A percentile compares a stretch with the other conserved stretches of the same genome.
These are phyloP conservation scores for Xanthoceras sorbifolium DNA, from an alignment of 345 rosid genomes.

Conservation along the genomic window DNA sequence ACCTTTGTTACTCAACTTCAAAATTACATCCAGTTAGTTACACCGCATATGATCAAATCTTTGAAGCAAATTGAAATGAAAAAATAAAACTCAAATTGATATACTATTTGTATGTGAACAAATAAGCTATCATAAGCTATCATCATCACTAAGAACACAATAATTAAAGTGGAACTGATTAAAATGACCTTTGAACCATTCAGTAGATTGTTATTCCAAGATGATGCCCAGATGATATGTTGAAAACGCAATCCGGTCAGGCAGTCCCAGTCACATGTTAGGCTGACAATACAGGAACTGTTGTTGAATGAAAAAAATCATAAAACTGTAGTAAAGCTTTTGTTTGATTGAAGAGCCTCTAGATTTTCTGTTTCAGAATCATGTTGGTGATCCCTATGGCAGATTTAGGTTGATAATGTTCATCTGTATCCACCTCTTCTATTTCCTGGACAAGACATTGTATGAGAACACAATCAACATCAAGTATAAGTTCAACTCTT, in stretches of 20 bases:
- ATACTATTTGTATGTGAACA: background rate
- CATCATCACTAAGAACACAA: background rate
- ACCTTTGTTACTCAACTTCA: background rate
- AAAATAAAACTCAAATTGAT: too few species aligned
- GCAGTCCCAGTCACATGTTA: slow-evolving; percentile 5
- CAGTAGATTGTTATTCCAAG: background rate
- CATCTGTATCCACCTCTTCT: slow-evolving; percentile 96
- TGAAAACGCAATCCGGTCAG: background rate
- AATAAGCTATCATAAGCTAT: background rate
- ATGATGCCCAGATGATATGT: background rate
- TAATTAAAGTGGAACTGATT: background rate
- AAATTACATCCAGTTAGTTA: slow-evolving; percentile 7
- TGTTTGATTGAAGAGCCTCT: slow-evolving; percentile 19
- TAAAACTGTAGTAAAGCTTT: background rate
- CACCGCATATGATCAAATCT: background rate
- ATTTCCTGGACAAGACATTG: slow-evolving; percentile 62
- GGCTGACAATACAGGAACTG: background rate
- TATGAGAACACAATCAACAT: slow-evolving; percentile 13
- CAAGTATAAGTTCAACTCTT: background rate
- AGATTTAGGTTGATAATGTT: slow-evolving; percentile 79
- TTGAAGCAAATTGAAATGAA: background rate
- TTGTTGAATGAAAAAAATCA: background rate
- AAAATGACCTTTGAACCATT: slow-evolving; percentile 9
- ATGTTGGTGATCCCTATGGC: slow-evolving; percentile 52
- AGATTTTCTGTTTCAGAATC: slow-evolving; percentile 58